Percentiles rank a stretch among this genome's conserved stretches.
Evolutionary conservation across 1,284 basidiomycete species (phyloP).

Genomic region (Anthracocystis setariae): DNA sequence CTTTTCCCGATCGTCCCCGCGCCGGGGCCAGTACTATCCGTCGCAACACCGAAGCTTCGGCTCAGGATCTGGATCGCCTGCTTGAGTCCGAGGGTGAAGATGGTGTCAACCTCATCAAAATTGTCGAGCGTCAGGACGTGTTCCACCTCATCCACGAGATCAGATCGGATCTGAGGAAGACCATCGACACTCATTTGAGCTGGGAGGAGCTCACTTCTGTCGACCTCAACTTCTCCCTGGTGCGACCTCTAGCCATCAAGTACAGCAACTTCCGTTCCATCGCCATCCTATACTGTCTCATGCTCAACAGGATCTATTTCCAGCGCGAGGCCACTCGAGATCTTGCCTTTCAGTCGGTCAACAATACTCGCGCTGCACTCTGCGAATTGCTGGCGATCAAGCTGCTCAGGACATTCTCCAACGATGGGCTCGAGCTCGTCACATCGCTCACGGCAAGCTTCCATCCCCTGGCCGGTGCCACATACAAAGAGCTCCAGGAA

Average conservation of each 20-base stretch:
- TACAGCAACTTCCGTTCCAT: slow-evolving; percentile 62
- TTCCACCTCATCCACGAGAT: slow-evolving; percentile 58
- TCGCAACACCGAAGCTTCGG: slow-evolving; percentile 30
- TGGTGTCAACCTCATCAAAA: slow-evolving; percentile 45
- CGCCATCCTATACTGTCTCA: slow-evolving; percentile 84
- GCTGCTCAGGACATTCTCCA: slow-evolving; percentile 73
- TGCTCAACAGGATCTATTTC: slow-evolving; percentile 89
- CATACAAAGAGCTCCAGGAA: slow-evolving; percentile 29
- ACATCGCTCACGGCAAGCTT: slow-evolving; percentile 85
- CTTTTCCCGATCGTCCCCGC: slow-evolving; percentile 1
- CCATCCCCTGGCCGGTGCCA: slow-evolving; percentile 75
- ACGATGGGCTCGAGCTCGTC: slow-evolving; percentile 75
- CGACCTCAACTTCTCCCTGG: slow-evolving; percentile 61
- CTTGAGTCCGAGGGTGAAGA: slow-evolving; percentile 51
- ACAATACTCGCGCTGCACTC: slow-evolving; percentile 78
- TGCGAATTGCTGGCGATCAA: slow-evolving; percentile 90
- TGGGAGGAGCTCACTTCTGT: slow-evolving; percentile 60
- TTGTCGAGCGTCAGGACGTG: slow-evolving; percentile 48
- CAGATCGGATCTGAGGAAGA: slow-evolving; percentile 46
- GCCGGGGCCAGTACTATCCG: slow-evolving; percentile 10
- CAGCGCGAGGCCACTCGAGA: slow-evolving; percentile 72
- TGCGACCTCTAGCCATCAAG: slow-evolving; percentile 59
- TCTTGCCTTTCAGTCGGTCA: slow-evolving; percentile 72
- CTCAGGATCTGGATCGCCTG: slow-evolving; percentile 38
- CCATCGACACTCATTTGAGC: slow-evolving; percentile 59